Evolutionary conservation across 495 filamentous ascomycete species (phyloP).

Genomic region (Podospora pseudoanserina): DNA sequence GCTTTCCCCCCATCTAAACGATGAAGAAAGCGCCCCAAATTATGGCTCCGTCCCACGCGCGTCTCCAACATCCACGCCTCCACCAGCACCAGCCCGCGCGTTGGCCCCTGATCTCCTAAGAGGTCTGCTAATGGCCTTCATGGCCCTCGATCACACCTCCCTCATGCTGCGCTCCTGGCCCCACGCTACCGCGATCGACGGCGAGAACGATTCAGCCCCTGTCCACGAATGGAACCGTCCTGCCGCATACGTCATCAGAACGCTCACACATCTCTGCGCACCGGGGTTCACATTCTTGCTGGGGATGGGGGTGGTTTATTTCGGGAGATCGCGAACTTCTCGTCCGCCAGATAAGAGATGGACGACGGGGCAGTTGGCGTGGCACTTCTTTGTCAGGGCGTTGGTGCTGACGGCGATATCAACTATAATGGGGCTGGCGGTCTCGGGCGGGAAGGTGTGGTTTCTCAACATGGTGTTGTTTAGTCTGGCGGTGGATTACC

Average conservation of each 20-base stretch:
- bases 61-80: slow-evolving; percentile 2
- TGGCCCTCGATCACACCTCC: slow-evolving; percentile 35
- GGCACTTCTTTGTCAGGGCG: slow-evolving; percentile 30
- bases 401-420: slow-evolving; percentile 27
- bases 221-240: slow-evolving; percentile 32
- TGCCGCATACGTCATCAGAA: slow-evolving; percentile 26
- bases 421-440: slow-evolving; percentile 15
- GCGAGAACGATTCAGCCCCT: slow-evolving; percentile 26
- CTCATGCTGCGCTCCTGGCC: slow-evolving; percentile 30
- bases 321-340: slow-evolving; percentile 29
- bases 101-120: slow-evolving; percentile 35
- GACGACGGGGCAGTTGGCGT: slow-evolving; percentile 23
- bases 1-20: background rate
- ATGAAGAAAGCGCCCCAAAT: background rate
- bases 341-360: slow-evolving; percentile 21
- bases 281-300: slow-evolving; percentile 38
- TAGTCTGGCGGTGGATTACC: slow-evolving; percentile 33
- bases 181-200: slow-evolving; percentile 29
- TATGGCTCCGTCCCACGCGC: slow-evolving; percentile 1
- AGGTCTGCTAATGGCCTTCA: slow-evolving; percentile 32
- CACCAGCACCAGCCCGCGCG: slow-evolving; percentile 19
- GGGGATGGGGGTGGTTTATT: slow-evolving; percentile 38
- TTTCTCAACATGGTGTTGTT: slow-evolving; percentile 36
- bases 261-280: slow-evolving; percentile 34
- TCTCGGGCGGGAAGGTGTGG: slow-evolving; percentile 26